A percentile compares a stretch with the other conserved stretches of the same genome.
Conservation (phyloP, 306 rosid species). For the Oxytropis ochrocephala region DNA sequence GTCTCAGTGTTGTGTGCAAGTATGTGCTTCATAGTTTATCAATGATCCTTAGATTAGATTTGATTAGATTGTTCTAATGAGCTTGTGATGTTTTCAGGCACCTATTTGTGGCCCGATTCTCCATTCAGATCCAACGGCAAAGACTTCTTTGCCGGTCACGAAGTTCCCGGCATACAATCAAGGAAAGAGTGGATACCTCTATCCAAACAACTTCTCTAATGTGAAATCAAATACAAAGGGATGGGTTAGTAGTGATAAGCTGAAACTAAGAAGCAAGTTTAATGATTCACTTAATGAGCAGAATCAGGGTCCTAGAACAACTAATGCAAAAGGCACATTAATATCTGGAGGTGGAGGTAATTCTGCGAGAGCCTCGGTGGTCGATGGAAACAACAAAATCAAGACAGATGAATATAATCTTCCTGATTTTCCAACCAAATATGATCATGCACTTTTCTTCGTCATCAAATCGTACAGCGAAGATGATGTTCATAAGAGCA, state of each 20-base stretch:
- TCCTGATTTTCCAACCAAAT: slow-evolving; percentile 63
- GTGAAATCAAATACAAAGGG: slow-evolving; percentile 40
- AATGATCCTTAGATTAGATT: neutral
- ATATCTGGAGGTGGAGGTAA: slow-evolving; percentile 36
- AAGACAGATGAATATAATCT: slow-evolving; percentile 59
- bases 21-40: too few species aligned
- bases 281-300: slow-evolving; percentile 38
- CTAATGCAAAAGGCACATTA: slow-evolving; percentile 30
- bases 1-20: too few species aligned
- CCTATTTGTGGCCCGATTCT: slow-evolving; percentile 28
- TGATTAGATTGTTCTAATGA: slow-evolving; percentile 12
- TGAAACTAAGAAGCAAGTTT: slow-evolving; percentile 52
- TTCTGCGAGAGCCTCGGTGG: slow-evolving; percentile 13
- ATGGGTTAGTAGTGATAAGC: slow-evolving; percentile 58
- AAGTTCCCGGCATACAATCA: slow-evolving; percentile 51
- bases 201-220: slow-evolving; percentile 42
- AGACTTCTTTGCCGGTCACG: slow-evolving; percentile 38
- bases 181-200: slow-evolving; percentile 47
- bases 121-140: slow-evolving; percentile 40
- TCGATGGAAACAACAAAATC: slow-evolving; percentile 27
- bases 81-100: slow-evolving; percentile 36
- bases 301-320: slow-evolving; percentile 55
- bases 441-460: slow-evolving; percentile 64
- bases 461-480: slow-evolving; percentile 87
- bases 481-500: slow-evolving; percentile 85